Evolutionary conservation across 2,329 filamentous ascomycete species (phyloP), one percentile per base, ranked within the genome.

Genomic region (Monilinia laxa): DNA sequence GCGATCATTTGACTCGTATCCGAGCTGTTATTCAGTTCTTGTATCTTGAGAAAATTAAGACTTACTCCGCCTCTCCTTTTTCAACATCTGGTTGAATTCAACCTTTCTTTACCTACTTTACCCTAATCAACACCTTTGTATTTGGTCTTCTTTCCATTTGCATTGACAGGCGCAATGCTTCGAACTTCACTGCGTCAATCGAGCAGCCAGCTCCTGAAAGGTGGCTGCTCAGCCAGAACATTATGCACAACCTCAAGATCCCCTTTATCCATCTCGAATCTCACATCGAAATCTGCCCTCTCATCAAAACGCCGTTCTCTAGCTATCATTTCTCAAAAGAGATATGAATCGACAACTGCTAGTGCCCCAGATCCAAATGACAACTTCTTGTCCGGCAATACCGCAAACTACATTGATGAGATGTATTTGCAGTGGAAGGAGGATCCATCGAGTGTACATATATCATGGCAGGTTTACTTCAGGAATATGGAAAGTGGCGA

Each of bases 381-480:
- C 81, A 96, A 89, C 81, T 99, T 99, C 85, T 86, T 99, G 69
- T 92, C 93, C 71, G 95, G 95, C 73, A 98, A 92, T 83, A 95
- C 94, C 69, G 95, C 95, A 80, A 97, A 96, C 83, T 99, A 99
- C 82, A 92, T 99, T 78, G 95, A 99, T 80, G 95, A 97, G 84
- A 99, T 99, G 95, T 99, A 99, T 81, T 84, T 97, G 83, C 89
- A 93, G 78, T 99, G 95, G 95, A 97, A 94, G 81, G 84, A 91
- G 71, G 93, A 99, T 75, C 93, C 95, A 63, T 86, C 88, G 75
- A 97, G 92, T 77, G 95, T 99, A 68, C 95, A 99, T 81, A 85
- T 97, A 75, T 99, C 95, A 79, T 99, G 95, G 95, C 94, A 97
- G 82, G 89, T 96, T 78, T 99, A 99, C 86, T 99, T 99, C 86